Percentiles rank a stretch among this genome's conserved stretches.
Evolutionary conservation across 768 basidiomycete species (phyloP).

Genomic region (Amanita thiersii): DNA sequence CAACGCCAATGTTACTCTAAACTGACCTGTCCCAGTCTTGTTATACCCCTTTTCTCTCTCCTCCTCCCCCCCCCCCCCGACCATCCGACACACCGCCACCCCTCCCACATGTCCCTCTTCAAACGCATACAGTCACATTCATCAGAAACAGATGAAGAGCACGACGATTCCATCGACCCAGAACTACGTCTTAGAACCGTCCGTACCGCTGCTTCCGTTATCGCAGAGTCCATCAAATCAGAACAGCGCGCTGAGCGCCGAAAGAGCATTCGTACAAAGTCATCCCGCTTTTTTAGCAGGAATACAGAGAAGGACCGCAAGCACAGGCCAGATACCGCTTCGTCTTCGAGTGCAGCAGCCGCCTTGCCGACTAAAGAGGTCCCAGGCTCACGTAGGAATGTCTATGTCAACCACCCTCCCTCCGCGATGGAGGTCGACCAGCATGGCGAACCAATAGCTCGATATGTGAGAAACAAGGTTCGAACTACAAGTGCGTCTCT

Average conservation of each 20-base stretch:
- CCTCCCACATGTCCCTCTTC: slow-evolving; percentile 29
- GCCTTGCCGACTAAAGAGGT: slow-evolving; percentile 26
- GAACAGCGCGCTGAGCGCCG: slow-evolving; percentile 64
- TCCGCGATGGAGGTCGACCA: slow-evolving; percentile 56
- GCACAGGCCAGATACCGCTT: slow-evolving; percentile 20
- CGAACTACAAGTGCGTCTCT: slow-evolving; percentile 75
- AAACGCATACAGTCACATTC: slow-evolving; percentile 28
- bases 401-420: slow-evolving; percentile 75
- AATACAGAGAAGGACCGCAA: slow-evolving; percentile 35
- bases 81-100: too few species aligned
- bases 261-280: slow-evolving; percentile 38
- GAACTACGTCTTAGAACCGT: slow-evolving; percentile 84
- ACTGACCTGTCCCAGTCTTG: too few species aligned
- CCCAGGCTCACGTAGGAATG: slow-evolving; percentile 53
- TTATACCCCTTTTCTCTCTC: slow-evolving; percentile 2
- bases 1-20: slow-evolving; percentile 2
- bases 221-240: slow-evolving; percentile 77
- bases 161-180: slow-evolving; percentile 70
- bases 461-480: slow-evolving; percentile 91
- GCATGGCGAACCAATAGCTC: slow-evolving; percentile 66
- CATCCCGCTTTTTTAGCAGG: slow-evolving; percentile 52
- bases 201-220: slow-evolving; percentile 86
- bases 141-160: slow-evolving; percentile 47
- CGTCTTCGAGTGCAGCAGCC: slow-evolving; percentile 17
- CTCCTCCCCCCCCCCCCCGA: not conserved